A percentile compares a stretch with the other conserved stretches of the same genome.
Conservation (phyloP, 148 eudicot species). For the Spergularia marina region DNA sequence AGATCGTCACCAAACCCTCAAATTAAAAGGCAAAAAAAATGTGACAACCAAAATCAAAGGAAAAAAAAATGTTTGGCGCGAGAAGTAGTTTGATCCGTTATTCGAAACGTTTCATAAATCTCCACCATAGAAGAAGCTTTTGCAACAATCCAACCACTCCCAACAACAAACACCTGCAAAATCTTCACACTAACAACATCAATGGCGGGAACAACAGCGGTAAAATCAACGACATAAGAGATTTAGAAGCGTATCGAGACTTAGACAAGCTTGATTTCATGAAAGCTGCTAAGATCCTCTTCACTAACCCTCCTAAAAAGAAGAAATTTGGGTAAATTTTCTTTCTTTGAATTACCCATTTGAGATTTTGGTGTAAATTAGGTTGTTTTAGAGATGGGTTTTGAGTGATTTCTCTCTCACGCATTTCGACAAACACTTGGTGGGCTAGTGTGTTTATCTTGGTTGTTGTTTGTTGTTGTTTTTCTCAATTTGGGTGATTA, state of each 20-base stretch:
- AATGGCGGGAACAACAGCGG: conserved; percentile 5
- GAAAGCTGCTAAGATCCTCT: conserved; percentile 79
- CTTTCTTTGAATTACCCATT: not conserved
- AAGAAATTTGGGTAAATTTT: conserved; percentile 70
- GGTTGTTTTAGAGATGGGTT: conserved; percentile 9
- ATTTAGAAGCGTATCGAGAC: conserved; percentile 47
- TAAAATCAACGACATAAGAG: conserved; percentile 27
- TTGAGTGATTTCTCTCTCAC: conserved; percentile 5
- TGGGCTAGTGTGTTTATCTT: not conserved
- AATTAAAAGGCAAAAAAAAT: not conserved
- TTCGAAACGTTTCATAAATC: conserved; percentile 27
- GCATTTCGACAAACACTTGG: conserved; percentile 27
- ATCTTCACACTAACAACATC: conserved; percentile 3
- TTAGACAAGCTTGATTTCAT: conserved; percentile 70
- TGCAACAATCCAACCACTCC: conserved; percentile 26
- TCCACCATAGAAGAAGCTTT: conserved; percentile 21
- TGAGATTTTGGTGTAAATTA: not conserved
- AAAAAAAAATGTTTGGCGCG: conserved; percentile 26
- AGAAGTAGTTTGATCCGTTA: conserved; percentile 28
- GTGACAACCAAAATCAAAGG: conserved; percentile 11
- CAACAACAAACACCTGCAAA: conserved; percentile 22
- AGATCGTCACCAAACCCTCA: not conserved
- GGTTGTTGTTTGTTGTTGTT: conserved; percentile 14
- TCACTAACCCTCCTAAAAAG: conserved; percentile 45
- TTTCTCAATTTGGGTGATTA: not conserved